Percentiles rank a stretch among this genome's conserved stretches.
phyloP scores from a whole-genome alignment of 2,329 filamentous ascomycete species.

The Tolypocladium nubicola region DNA sequence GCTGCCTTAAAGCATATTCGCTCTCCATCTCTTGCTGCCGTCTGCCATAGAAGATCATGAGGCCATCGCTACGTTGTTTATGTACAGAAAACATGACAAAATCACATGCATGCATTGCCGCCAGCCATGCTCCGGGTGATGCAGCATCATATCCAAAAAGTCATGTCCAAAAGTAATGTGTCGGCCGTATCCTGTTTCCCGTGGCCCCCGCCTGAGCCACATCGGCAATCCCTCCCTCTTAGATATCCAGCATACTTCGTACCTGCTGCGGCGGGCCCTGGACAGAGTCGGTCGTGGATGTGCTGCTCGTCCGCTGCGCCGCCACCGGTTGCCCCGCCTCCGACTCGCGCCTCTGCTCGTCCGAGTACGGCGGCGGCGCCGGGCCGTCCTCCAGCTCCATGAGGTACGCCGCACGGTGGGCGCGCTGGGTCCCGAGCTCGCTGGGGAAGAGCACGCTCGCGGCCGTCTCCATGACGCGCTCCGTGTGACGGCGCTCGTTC shows the following conservation, averaged over 20 bases:
- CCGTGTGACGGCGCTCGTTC: conserved; percentile 32
- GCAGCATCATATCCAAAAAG: neutral
- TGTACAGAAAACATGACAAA: neutral
- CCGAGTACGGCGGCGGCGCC: conserved; percentile 29
- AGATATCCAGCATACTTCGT: conserved; percentile 39
- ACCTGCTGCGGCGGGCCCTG: conserved; percentile 41
- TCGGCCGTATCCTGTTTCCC: neutral
- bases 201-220: neutral
- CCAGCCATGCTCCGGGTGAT: neutral
- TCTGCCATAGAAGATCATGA: neutral
- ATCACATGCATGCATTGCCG: neutral
- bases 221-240: neutral
- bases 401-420: conserved; percentile 26
- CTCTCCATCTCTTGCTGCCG: neutral
- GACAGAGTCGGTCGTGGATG: conserved; percentile 34
- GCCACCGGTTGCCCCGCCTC: conserved; percentile 14
- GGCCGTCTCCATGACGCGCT: conserved; percentile 31
- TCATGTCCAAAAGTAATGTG: neutral
- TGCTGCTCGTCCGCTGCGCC: conserved; percentile 32
- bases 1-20: neutral
- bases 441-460: conserved; percentile 40
- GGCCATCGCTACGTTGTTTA: neutral
- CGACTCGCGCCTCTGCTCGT: conserved; percentile 13
- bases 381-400: conserved; percentile 25
- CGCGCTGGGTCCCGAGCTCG: conserved; percentile 17